Percentiles rank a stretch among this genome's conserved stretches.
These are phyloP conservation scores for Cardamine chenopodiifolia DNA, from an alignment of 345 rosid species.

Conservation along the genomic window DNA sequence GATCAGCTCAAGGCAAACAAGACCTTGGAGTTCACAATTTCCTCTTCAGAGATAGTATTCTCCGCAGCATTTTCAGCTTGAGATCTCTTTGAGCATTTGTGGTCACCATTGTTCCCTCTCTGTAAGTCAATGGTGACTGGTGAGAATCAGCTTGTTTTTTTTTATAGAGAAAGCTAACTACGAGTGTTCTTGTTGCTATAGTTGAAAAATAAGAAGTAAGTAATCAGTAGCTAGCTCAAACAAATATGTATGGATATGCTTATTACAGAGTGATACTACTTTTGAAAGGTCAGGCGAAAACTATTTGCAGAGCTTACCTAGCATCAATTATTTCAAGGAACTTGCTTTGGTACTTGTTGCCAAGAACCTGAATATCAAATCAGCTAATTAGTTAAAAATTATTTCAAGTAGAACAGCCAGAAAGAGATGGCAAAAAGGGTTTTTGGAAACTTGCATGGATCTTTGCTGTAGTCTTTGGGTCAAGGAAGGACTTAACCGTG, in stretches of 20 bases:
- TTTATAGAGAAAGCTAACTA: constrained; percentile 12
- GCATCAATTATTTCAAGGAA: constrained; percentile 84
- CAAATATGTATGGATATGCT: neutral
- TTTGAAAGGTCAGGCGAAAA: no score
- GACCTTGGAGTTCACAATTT: constrained; percentile 48
- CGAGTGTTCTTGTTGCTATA: neutral
- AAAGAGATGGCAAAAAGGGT: constrained; percentile 9
- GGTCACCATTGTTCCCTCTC: constrained; percentile 72
- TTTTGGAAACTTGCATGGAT: constrained; percentile 62
- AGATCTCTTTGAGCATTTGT: constrained; percentile 51
- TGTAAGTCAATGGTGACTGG: constrained; percentile 32
- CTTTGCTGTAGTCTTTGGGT: constrained; percentile 88
- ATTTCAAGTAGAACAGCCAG: constrained; percentile 4
- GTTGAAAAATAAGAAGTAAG: constrained; percentile 1
- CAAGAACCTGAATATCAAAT: constrained; percentile 61
- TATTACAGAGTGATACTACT: no score
- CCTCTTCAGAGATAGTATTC: constrained; percentile 55
- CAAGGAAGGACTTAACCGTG: constrained; percentile 84
- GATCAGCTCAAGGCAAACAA: neutral
- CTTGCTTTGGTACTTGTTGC: constrained; percentile 85
- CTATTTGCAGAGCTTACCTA: constrained; percentile 41
- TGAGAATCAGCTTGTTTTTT: neutral
- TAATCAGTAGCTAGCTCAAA: neutral
- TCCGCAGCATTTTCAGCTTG: constrained; percentile 39
- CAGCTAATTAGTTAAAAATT: neutral